Evolutionary conservation across 805 yeast species (phyloP).

Genomic region (Candida easanensis): DNA sequence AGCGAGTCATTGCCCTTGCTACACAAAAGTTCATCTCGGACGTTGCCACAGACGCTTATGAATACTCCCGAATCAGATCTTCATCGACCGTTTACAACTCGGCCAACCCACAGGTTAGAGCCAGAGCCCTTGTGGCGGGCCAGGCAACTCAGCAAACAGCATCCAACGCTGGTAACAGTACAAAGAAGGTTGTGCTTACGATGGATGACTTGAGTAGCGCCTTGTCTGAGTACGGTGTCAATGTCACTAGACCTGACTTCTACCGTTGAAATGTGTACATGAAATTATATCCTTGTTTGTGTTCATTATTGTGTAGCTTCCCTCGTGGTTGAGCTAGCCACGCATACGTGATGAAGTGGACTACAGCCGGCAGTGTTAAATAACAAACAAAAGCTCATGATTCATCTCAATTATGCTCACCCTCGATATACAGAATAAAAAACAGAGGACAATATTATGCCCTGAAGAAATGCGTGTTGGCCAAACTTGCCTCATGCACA

Average conservation of each 20-base stretch:
- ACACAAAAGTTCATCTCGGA: slow-evolving; percentile 95
- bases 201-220: slow-evolving; percentile 94
- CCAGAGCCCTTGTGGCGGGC: slow-evolving; percentile 72
- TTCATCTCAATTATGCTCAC: background rate
- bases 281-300: background rate
- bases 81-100: slow-evolving; percentile 82
- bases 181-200: slow-evolving; percentile 81
- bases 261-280: slow-evolving; percentile 53
- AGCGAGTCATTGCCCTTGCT: slow-evolving; percentile 81
- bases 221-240: slow-evolving; percentile 86
- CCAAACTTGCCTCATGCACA: slow-evolving; percentile 59
- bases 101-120: slow-evolving; percentile 81
- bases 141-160: slow-evolving; percentile 41
- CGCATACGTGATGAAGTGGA: background rate
- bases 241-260: slow-evolving; percentile 88
- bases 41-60: slow-evolving; percentile 95
- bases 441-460: slow-evolving; percentile 18
- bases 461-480: slow-evolving; percentile 64
- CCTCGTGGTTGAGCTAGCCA: background rate
- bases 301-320: background rate
- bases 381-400: background rate
- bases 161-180: slow-evolving; percentile 40
- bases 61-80: slow-evolving; percentile 90
- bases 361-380: too few species aligned
- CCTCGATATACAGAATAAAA: background rate